Evolutionary conservation across 73 alveolate genomes (phyloP).

Genomic region (Breviolum minutum): DNA sequence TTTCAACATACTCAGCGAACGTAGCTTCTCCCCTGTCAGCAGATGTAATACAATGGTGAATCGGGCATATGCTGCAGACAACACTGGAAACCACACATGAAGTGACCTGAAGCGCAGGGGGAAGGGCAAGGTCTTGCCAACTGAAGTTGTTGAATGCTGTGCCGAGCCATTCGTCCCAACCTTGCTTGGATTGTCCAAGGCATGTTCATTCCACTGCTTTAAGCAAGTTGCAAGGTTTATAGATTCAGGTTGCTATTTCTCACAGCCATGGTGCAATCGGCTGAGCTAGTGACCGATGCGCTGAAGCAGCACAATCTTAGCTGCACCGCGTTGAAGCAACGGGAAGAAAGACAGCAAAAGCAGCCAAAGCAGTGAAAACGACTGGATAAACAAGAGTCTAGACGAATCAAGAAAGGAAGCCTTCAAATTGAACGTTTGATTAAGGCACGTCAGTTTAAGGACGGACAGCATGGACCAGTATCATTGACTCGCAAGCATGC

Average conservation of each 20-base stretch:
- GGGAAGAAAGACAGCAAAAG: background rate
- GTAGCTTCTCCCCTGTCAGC: background rate
- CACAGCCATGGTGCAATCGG: too few species aligned
- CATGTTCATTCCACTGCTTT: too few species aligned
- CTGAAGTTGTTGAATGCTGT: background rate
- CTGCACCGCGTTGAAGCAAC: background rate
- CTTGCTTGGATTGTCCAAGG: background rate
- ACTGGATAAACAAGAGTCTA: too few species aligned
- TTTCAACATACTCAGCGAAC: background rate
- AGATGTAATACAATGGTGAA: background rate
- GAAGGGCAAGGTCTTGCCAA: background rate
- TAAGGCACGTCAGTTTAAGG: too few species aligned
- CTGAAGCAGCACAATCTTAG: constrained; percentile 20
- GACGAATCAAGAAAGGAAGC: too few species aligned
- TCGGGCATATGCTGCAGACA: too few species aligned
- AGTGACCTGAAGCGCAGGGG: background rate
- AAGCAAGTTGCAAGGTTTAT: background rate
- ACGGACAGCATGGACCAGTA: too few species aligned
- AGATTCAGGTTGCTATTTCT: too few species aligned
- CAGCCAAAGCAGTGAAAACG: too few species aligned
- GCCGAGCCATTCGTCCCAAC: constrained; percentile 78
- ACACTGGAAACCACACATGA: too few species aligned
- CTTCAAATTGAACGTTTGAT: too few species aligned
- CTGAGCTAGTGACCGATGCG: constrained; percentile 2
- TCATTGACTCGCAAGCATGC: too few species aligned